Conservation (phyloP, 345 rosid species). For the Geranium brycei region DNA sequence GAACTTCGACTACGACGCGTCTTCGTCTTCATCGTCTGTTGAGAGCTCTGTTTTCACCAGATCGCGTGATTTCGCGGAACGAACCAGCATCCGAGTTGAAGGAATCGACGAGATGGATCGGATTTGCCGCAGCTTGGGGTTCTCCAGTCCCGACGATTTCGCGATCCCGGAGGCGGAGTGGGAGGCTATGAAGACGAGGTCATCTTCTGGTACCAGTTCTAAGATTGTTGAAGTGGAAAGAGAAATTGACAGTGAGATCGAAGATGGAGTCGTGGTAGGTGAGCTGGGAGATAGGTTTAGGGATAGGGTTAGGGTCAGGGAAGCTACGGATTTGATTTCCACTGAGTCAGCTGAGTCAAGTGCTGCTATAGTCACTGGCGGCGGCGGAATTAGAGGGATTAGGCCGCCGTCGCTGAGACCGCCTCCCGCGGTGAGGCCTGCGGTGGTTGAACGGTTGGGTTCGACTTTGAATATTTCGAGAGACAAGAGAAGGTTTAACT, state of each 20-base stretch:
- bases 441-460: constrained; percentile 10
- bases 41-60: no score
- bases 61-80: constrained; percentile 8
- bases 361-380: neutral
- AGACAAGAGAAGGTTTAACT: constrained; percentile 3
- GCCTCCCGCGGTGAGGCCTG: constrained; percentile 16
- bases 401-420: constrained; percentile 21
- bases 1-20: no score
- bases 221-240: neutral
- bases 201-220: no score
- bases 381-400: constrained; percentile 16
- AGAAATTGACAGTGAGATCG: neutral
- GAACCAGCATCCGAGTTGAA: constrained; percentile 62
- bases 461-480: constrained; percentile 20
- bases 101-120: constrained; percentile 63
- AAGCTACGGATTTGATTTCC: no score
- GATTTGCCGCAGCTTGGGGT: constrained; percentile 44
- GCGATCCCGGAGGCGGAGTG: constrained; percentile 58
- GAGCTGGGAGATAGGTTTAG: no score
- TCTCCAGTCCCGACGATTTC: constrained; percentile 71
- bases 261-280: no score
- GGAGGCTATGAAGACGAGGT: constrained; percentile 23
- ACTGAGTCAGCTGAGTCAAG: neutral
- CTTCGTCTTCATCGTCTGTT: no score
- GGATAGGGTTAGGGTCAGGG: no score